Conservation (phyloP, 2,329 filamentous ascomycete genomes). For the Truncatella angustata region DNA sequence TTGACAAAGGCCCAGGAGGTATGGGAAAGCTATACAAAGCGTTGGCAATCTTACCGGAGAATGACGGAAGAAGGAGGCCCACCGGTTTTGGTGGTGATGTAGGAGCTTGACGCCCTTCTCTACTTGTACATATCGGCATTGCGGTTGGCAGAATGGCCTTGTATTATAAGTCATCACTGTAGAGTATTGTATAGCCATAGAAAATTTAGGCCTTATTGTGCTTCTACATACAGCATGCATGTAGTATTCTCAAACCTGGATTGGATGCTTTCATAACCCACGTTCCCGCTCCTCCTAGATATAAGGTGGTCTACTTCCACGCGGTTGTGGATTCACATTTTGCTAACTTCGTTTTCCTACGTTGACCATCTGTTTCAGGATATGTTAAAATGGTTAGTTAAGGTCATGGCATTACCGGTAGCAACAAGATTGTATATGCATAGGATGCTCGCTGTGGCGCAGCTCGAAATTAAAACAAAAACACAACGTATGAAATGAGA, state of each 20-base stretch:
- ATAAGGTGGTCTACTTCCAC: too few relatives aligned
- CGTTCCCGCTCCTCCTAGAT: neutral
- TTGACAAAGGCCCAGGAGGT: slow-evolving; percentile 77
- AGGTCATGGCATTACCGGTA: neutral
- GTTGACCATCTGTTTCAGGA: neutral
- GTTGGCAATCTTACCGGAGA: slow-evolving; percentile 84
- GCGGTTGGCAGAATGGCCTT: neutral
- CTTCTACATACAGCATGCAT: too few relatives aligned
- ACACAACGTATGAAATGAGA: too few relatives aligned
- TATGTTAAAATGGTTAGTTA: neutral
- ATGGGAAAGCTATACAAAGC: slow-evolving; percentile 97
- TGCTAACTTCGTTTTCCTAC: too few relatives aligned
- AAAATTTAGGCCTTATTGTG: too few relatives aligned
- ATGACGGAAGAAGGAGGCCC: slow-evolving; percentile 68
- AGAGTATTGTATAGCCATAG: too few relatives aligned
- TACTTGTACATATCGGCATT: too few relatives aligned
- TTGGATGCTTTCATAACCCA: neutral
- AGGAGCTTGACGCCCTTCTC: neutral
- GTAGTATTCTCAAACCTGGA: neutral
- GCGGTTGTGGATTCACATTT: too few relatives aligned
- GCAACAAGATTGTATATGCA: neutral
- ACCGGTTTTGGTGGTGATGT: slow-evolving; percentile 88
- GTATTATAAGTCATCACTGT: neutral
- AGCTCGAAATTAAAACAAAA: too few relatives aligned
- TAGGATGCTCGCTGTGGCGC: neutral